Base-by-base conservation (phyloP, 805 yeast species). In the Lachancea meyersii region DNA sequence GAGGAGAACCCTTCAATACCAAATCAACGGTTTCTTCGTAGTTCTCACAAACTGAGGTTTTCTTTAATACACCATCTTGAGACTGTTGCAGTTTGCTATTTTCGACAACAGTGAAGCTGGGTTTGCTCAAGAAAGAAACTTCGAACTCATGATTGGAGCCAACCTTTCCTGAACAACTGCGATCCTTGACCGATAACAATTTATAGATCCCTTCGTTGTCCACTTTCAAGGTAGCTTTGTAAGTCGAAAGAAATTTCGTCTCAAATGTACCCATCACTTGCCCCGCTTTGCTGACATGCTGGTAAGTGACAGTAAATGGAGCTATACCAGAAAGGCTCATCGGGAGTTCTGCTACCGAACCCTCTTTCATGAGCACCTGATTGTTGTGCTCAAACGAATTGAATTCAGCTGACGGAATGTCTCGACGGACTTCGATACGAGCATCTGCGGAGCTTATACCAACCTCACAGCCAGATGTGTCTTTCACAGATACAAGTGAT, bases 381-480 rank as follows among this genome's bases (percentile, higher is more conserved):
- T 53, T 53, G 3, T 69, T 65, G n/a, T 68, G 68, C 10, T 48
- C 63, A 5, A 51, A 43, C 3, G 69, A 58, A 35, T 67, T 64
- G 50, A 79, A 76, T 1, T 66, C 65, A 4, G 74, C 79, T 4
- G 67, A 60, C 18, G 97, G 95, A 1, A 80, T 64, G 43, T 81
- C 86, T 39, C 78, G 68, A 52, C 89, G 76, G 1, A 88, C 88
- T 23, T 71, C 69, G n/a, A 93, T 68, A 20, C 64, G 72, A 13
- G 79, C 78, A 48, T 84, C 89, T 18, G 75, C 74, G 16, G 75
- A 77, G 35, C 77, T 74, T 44, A 85, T 64, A 10, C 76, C 77
- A n/a, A 86, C 91, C 17, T 73, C 71, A 64, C 99, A 93, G 1
- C 80, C 79, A 9, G 84, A 76, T n/a, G 76, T 72, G 58, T 93